Base-by-base conservation (phyloP, 257 asterid species). In the Agastache rugosa region DNA sequence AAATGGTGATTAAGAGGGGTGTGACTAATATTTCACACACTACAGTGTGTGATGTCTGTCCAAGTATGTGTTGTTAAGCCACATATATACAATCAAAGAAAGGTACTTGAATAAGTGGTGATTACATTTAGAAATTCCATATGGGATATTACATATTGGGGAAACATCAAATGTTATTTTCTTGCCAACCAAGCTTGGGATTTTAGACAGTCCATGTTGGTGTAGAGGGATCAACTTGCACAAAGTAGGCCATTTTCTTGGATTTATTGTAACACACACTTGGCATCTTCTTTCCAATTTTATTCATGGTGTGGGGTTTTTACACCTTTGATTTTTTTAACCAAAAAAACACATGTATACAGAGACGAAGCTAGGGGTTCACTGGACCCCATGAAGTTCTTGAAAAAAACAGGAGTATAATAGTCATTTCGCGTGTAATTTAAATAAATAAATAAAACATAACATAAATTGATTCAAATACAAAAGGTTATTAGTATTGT, bases 151-250 rank as follows among this genome's bases (percentile, higher is more conserved):
- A 67, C n/a, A 58, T 15, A 16, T 6, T 34, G 16, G 50, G 22
- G 42, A 48, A 59, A 27, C 69, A 72, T n/a, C 15, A 10, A 12
- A 45, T 25, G 59, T 58, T 59, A 42, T 58, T 72, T 6, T 42
- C 5, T 34, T 34, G 53, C 37, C 16, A 70, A 37, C 14, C 44
- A 66, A 20, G 41, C 23, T 59, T 63, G 42, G 35, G 54, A 48
- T 73, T 47, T 48, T 3, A 15, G 53, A 73, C 51, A 73, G 14
- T 48, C 39, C 58, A 74, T 74, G 66, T 74, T 74, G 31, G 47
- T 39, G 2, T 6, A 27, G 20, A 64, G 66, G 72, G 48, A 23
- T 53, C 66, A 74, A 72, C 47, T 72, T 29, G 62, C 69, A 63
- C 2, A 50, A 8, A 48, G 70, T 72, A 31, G 62, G 51, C 51